These are phyloP conservation scores for Acanthamoeba culbertsoni DNA, from an alignment of 208 protist species.

Conservation along the genomic window DNA sequence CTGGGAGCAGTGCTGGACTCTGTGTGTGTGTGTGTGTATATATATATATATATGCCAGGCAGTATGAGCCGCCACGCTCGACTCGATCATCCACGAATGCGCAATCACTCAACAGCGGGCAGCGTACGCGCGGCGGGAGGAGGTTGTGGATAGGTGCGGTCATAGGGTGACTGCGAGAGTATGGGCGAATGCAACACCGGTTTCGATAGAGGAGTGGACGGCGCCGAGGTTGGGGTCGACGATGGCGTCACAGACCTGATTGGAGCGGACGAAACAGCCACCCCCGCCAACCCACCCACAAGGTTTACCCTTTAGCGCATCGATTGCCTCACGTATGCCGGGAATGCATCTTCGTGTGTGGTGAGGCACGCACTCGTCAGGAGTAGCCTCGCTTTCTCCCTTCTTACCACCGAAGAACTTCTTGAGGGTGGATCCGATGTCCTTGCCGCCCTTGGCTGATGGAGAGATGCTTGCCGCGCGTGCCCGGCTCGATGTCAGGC, in stretches of 20 bases:
- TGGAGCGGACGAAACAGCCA: too few species aligned
- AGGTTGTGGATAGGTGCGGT: background rate
- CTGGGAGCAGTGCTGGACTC: background rate
- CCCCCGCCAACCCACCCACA: too few species aligned
- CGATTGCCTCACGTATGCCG: background rate
- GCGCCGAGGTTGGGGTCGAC: background rate
- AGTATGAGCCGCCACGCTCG: too few species aligned
- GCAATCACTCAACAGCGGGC: background rate
- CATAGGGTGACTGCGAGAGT: background rate
- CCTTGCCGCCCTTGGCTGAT: background rate
- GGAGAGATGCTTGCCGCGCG: background rate
- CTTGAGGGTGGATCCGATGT: background rate
- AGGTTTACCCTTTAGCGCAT: background rate
- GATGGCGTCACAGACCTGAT: background rate
- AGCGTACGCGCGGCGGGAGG: background rate
- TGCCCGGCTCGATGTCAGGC: background rate
- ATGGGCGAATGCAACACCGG: background rate
- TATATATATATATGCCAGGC: too few species aligned
- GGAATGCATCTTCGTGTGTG: background rate
- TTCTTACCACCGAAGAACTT: constrained; percentile 37
- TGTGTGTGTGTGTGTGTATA: background rate
- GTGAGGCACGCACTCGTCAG: background rate
- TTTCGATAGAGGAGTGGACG: too few species aligned
- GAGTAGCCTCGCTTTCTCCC: background rate
- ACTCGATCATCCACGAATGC: too few species aligned